Conservation (phyloP, 768 basidiomycete species). For the Pleurotus eryngii region DNA sequence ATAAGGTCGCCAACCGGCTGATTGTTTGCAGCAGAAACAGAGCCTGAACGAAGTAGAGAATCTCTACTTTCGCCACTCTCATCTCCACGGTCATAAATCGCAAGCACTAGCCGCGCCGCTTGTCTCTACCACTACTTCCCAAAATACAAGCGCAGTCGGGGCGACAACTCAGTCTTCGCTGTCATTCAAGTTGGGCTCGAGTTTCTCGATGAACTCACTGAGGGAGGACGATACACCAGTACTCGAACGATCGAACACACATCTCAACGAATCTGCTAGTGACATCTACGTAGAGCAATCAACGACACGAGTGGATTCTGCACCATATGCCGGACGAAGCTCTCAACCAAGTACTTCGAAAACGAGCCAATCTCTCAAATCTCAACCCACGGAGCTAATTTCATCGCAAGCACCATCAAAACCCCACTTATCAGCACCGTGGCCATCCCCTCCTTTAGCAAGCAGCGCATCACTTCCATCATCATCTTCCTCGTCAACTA, state of each 20-base stretch:
- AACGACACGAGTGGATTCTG: too few relatives aligned
- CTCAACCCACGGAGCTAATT: constrained; percentile 9
- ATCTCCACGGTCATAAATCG: constrained; percentile 38
- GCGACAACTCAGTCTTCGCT: constrained; percentile 22
- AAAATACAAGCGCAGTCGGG: background rate
- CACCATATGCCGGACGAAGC: constrained; percentile 5
- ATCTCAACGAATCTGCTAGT: background rate
- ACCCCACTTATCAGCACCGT: background rate
- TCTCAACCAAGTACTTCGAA: constrained; percentile 18
- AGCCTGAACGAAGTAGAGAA: constrained; percentile 81
- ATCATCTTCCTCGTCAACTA: background rate
- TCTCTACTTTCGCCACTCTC: constrained; percentile 74
- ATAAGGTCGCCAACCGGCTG: background rate
- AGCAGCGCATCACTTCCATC: background rate
- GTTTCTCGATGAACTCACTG: constrained; percentile 2
- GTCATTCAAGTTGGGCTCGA: constrained; percentile 22
- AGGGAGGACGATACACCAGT: background rate
- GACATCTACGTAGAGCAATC: constrained; percentile 8
- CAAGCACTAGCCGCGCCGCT: constrained; percentile 19
- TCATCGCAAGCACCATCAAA: background rate
- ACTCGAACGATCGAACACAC: background rate
- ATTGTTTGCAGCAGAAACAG: constrained; percentile 59
- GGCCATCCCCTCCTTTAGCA: constrained; percentile 1
- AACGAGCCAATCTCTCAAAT: constrained; percentile 15
- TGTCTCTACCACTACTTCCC: background rate